Conservation (phyloP, 2,329 filamentous ascomycete genomes). For the Tricladium varicosporioides region DNA sequence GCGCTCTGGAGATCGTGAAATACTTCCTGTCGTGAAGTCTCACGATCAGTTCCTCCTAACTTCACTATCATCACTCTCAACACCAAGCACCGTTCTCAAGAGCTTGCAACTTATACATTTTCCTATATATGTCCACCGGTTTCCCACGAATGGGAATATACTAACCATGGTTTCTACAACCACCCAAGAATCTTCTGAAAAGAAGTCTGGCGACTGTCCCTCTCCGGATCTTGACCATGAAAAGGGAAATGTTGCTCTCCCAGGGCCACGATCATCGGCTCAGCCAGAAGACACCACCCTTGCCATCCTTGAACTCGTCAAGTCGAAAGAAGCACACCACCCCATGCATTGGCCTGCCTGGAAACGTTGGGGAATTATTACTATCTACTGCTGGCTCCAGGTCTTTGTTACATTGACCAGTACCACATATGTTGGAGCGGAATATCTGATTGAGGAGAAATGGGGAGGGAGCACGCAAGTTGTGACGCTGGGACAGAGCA, state of each 20-base stretch:
- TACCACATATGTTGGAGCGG: constrained; percentile 40
- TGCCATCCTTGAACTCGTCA: constrained; percentile 27
- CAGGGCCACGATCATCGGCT: not conserved
- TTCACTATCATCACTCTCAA: not conserved
- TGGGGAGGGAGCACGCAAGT: constrained; percentile 39
- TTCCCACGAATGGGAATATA: too few relatives aligned
- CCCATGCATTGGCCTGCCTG: constrained; percentile 30
- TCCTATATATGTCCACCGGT: not conserved
- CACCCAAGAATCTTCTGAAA: not conserved
- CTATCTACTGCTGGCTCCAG: constrained; percentile 32
- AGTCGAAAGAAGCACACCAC: constrained; percentile 28
- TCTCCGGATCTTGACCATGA: not conserved
- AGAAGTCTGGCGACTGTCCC: not conserved
- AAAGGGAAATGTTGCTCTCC: not conserved
- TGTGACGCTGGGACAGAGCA: constrained; percentile 39
- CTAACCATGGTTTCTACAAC: not conserved
- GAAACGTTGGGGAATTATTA: constrained; percentile 27
- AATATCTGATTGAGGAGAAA: constrained; percentile 38
- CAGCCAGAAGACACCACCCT: constrained; percentile 17
- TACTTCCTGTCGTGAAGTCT: too few relatives aligned
- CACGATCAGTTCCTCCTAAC: not conserved
- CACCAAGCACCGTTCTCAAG: not conserved
- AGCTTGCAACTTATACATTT: not conserved
- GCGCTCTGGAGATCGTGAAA: too few relatives aligned
- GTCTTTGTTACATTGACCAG: constrained; percentile 39